These are phyloP conservation scores for Corylus heterophylla DNA, from an alignment of 306 rosid species.

Conservation along the genomic window DNA sequence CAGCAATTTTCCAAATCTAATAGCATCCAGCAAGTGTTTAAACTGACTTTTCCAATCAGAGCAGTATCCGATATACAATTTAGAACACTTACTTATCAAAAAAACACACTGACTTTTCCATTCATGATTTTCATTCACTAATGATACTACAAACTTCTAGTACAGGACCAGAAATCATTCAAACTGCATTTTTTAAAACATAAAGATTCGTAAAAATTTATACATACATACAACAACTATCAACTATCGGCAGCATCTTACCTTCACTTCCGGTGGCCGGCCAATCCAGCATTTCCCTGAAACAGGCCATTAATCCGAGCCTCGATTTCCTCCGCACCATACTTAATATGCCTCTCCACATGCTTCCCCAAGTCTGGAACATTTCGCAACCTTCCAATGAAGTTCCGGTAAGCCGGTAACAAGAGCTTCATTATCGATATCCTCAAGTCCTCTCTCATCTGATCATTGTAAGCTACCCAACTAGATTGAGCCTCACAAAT, in stretches of 20 bases:
- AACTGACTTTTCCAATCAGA: no score
- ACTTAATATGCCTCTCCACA: conserved; percentile 59
- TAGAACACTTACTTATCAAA: background rate
- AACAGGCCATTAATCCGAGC: conserved; percentile 59
- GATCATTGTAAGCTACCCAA: conserved; percentile 75
- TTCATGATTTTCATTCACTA: conserved; percentile 16
- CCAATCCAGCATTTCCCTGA: conserved; percentile 53
- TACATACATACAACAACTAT: conserved; percentile 38
- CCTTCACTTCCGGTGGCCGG: conserved; percentile 62
- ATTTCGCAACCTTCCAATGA: conserved; percentile 58
- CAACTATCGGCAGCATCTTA: conserved; percentile 17
- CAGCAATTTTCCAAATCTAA: no score
- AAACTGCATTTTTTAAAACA: conserved; percentile 23
- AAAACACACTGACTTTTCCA: background rate
- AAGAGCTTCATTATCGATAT: conserved; percentile 53
- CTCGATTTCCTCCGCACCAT: conserved; percentile 54
- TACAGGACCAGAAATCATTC: conserved; percentile 29
- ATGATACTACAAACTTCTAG: conserved; percentile 14
- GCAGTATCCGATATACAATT: background rate
- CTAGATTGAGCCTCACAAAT: conserved; percentile 61
- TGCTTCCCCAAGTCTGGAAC: conserved; percentile 58
- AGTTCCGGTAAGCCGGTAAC: conserved; percentile 71
- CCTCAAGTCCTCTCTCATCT: conserved; percentile 69
- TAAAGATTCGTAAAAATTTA: conserved; percentile 24
- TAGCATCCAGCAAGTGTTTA: no score